A percentile compares a stretch with the other conserved stretches of the same genome.
Evolutionary conservation across 1,284 basidiomycete genomes (phyloP).

Genomic region (Naganishia liquefaciens): DNA sequence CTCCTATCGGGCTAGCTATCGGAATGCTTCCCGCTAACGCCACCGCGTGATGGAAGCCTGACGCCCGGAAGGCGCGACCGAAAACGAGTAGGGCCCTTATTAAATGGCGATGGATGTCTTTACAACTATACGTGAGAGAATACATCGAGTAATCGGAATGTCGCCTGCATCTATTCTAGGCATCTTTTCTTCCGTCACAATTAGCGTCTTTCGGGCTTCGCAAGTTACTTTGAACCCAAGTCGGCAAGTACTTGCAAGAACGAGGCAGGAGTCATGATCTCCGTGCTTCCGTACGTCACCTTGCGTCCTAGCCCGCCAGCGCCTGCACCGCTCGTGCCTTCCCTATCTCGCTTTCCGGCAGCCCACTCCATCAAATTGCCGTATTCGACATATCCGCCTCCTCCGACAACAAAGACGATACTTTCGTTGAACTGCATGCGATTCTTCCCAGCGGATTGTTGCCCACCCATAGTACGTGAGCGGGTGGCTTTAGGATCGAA

Average conservation of each 20-base stretch:
- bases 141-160: too few relatives aligned
- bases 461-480: constrained; percentile 59
- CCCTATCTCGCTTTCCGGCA: constrained; percentile 20
- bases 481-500: constrained; percentile 82
- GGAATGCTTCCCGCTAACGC: too few relatives aligned
- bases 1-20: too few relatives aligned
- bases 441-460: constrained; percentile 57
- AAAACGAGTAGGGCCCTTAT: too few relatives aligned
- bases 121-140: too few relatives aligned
- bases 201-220: too few relatives aligned
- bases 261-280: constrained; percentile 83
- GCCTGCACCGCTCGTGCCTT: constrained; percentile 29
- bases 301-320: constrained; percentile 64
- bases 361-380: constrained; percentile 94
- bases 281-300: constrained; percentile 93
- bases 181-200: too few relatives aligned
- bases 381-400: constrained; percentile 96
- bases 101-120: too few relatives aligned
- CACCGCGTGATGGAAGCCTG: too few relatives aligned
- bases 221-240: constrained; percentile 38
- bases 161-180: too few relatives aligned
- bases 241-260: constrained; percentile 63
- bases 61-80: too few relatives aligned
- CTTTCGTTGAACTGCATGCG: constrained; percentile 74
- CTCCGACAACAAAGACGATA: constrained; percentile 93